phyloP scores from a whole-genome alignment of 768 basidiomycete species.

The Suillus subluteus region DNA sequence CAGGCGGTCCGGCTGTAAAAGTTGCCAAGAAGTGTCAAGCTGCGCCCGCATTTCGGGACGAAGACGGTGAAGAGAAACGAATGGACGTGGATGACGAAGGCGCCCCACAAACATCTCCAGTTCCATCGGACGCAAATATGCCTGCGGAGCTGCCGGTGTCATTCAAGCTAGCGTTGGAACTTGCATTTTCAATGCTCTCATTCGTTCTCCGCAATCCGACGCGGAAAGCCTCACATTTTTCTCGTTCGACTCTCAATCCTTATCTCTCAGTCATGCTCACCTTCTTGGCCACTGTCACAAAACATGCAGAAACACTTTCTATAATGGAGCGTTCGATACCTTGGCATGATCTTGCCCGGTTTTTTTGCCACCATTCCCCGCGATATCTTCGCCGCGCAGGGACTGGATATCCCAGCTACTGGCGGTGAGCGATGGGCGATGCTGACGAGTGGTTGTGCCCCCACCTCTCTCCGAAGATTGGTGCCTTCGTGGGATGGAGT shows the following conservation, averaged over 20 bases:
- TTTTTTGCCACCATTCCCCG: conserved; percentile 66
- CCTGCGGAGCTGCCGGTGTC: conserved; percentile 58
- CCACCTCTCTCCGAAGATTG: conserved; percentile 91
- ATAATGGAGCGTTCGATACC: conserved; percentile 80
- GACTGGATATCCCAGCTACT: conserved; percentile 36
- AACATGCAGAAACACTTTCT: conserved; percentile 60
- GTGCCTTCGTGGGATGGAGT: conserved; percentile 95
- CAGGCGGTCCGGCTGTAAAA: conserved; percentile 43
- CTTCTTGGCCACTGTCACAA: conserved; percentile 79
- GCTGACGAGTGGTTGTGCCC: conserved; percentile 67
- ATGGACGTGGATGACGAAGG: conserved; percentile 70
- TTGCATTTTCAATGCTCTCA: conserved; percentile 79
- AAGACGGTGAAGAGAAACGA: conserved; percentile 49
- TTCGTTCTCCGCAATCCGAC: conserved; percentile 67
- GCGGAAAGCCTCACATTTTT: conserved; percentile 61
- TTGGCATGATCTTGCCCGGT: conserved; percentile 74
- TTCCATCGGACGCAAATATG: conserved; percentile 36
- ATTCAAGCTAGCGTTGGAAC: conserved; percentile 75
- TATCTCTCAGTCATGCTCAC: conserved; percentile 88
- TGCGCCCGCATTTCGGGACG: conserved; percentile 27
- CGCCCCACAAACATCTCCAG: conserved; percentile 29
- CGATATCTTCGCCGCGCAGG: conserved; percentile 51
- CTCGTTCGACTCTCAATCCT: conserved; percentile 69
- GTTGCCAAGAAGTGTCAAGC: conserved; percentile 49
- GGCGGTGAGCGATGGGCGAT: conserved; percentile 63